Conservation (phyloP, 306 rosid species). For the Quercus bicolor region DNA sequence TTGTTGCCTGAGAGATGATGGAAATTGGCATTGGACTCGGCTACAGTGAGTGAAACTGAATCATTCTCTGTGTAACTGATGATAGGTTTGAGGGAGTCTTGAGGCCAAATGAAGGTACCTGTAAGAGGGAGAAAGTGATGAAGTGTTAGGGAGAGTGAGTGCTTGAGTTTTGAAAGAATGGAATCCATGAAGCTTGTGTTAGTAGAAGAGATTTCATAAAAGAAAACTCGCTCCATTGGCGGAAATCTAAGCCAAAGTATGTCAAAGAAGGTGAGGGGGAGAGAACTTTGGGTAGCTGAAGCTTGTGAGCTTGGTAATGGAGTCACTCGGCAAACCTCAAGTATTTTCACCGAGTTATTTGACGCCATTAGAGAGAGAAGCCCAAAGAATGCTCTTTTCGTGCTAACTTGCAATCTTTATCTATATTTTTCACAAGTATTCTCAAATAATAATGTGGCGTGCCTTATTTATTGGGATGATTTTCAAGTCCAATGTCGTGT, state of each 20-base stretch:
- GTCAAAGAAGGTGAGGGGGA: conserved; percentile 27
- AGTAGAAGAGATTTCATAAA: conserved; percentile 2
- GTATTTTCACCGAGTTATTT: neutral
- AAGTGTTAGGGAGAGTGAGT: conserved; percentile 25
- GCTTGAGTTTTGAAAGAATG: conserved; percentile 14
- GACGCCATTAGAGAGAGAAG: neutral
- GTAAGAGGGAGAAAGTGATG: conserved; percentile 16
- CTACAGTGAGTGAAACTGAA: conserved; percentile 18
- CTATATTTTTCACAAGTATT: no score
- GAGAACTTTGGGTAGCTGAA: neutral
- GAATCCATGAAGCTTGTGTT: neutral
- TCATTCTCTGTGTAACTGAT: conserved; percentile 14
- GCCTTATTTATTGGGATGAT: no score
- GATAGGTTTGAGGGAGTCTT: conserved; percentile 13
- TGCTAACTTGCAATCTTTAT: no score
- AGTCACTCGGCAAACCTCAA: conserved; percentile 14
- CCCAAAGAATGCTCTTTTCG: no score
- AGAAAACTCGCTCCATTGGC: conserved; percentile 18
- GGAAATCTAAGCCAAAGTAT: conserved; percentile 24
- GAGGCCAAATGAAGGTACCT: conserved; percentile 23
- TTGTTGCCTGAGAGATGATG: neutral
- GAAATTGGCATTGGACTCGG: conserved; percentile 7
- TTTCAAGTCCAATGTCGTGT: no score
- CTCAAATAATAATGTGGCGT: no score
- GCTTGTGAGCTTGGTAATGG: neutral